Evolutionary conservation across 139 green algal genomes (phyloP).

Genomic region (Nannochloris sp.): DNA sequence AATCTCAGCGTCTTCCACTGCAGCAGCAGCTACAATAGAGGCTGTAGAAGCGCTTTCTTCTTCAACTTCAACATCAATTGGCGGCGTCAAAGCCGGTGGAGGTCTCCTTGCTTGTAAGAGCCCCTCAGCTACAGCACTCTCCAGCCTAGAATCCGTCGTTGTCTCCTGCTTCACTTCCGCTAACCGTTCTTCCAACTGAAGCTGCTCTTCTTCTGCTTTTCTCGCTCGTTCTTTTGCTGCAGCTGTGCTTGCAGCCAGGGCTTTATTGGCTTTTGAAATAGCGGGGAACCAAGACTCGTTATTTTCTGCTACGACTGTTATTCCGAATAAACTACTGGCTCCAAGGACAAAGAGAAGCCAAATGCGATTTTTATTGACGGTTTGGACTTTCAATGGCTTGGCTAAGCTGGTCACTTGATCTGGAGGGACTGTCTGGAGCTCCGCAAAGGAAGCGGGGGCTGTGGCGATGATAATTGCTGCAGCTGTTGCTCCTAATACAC

Average conservation of each 20-base stretch:
- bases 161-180: slow-evolving; percentile 8
- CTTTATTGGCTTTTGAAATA: slow-evolving; percentile 64
- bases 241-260: slow-evolving; percentile 31
- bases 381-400: slow-evolving; percentile 51
- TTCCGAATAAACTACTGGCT: slow-evolving; percentile 53
- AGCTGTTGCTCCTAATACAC: background rate
- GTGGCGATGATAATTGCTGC: background rate
- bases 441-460: background rate
- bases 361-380: slow-evolving; percentile 58
- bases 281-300: slow-evolving; percentile 64
- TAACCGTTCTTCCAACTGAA: slow-evolving; percentile 21
- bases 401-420: slow-evolving; percentile 36
- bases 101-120: slow-evolving; percentile 3
- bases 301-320: slow-evolving; percentile 61
- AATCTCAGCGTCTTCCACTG: background rate
- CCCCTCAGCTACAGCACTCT: slow-evolving; percentile 16
- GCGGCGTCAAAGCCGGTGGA: background rate
- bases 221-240: slow-evolving; percentile 13
- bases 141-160: slow-evolving; percentile 1
- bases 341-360: slow-evolving; percentile 60
- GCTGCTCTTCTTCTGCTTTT: slow-evolving; percentile 13
- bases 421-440: slow-evolving; percentile 47
- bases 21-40: slow-evolving; percentile 2
- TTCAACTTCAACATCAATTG: background rate
- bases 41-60: background rate